Percentiles rank a stretch among this genome's conserved stretches.
Evolutionary conservation across 176 grass and related monocot species (phyloP).

Genomic region (Tillandsia leiboldiana): DNA sequence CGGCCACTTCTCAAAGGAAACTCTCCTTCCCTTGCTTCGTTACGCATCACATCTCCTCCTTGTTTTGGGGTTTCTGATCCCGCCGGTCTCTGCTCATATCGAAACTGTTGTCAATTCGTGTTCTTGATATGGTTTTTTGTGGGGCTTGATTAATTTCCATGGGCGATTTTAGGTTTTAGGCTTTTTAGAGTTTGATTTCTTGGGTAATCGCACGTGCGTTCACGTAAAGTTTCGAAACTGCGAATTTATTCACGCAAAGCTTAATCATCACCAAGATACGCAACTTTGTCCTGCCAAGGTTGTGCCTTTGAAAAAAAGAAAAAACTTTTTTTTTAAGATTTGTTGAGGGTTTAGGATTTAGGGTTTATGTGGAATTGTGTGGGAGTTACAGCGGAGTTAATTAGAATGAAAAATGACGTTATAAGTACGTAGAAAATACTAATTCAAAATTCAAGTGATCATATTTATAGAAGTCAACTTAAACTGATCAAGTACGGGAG

Average conservation of each 20-base stretch:
- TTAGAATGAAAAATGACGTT: background rate
- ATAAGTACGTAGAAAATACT: background rate
- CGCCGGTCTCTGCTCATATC: background rate
- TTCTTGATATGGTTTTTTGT: no score
- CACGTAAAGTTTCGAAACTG: no score
- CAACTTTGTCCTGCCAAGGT: no score
- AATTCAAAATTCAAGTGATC: no score
- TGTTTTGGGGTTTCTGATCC: background rate
- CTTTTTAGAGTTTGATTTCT: background rate
- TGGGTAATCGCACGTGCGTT: no score
- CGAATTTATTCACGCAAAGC: no score
- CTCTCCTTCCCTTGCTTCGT: conserved; percentile 27
- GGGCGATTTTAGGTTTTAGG: background rate
- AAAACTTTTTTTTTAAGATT: background rate
- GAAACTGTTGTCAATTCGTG: no score
- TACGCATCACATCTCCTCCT: background rate
- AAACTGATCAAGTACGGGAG: no score
- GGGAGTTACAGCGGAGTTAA: background rate
- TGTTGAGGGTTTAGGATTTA: background rate
- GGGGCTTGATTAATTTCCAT: background rate
- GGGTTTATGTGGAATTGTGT: background rate
- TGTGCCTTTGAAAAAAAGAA: no score
- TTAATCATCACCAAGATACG: no score
- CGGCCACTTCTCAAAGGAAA: conserved; percentile 41
- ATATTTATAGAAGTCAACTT: no score